Base-by-base conservation (phyloP, 352 stramenopile genomes). In the Pilasporangium apinafurcum region DNA sequence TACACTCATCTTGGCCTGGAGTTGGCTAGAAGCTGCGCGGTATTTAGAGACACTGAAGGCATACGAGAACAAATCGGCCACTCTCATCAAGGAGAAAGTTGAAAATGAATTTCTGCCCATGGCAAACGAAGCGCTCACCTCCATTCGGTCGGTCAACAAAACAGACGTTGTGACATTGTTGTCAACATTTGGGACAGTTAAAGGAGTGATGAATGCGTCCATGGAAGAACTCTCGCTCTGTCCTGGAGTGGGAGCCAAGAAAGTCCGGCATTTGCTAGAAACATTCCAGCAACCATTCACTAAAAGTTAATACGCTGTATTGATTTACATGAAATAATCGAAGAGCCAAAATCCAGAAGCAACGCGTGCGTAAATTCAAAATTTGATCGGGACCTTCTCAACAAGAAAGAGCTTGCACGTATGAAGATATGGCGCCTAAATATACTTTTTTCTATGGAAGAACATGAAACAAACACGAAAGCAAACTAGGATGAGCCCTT, bases 41-140 rank as follows among this genome's bases (percentile, higher is more conserved):
- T 99, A 99, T 57, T 48, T 99, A 8, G 95, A 99, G 74, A 98
- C 95, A 17, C 88, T 97, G 42, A 98, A 98, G 66, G 74, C 80
- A 12, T 97, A 97, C 52, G 94, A 99, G 59, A 92, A 96, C 45
- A 98, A 97, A 58, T 89, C 96, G 64, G 83, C 92, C 24, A 84
- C 77, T 22, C 76, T 89, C 20, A 98, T 98, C 49, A 94, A 98
- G 66, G 93, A 97, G 56, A 86, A 93, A 53, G 76, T 97, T 12
- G 77, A 98, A 44, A 69, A 69, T 13, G 88, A 94, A 44, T 96
- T 96, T 48, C 60, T 97, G 14, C 65, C 82, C 1, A 91, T 96
- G 56, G 82, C 95, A 6, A 84, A 92, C 45, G 83, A 98, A 55
- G 86, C 94, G 35, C 71, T 99, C 36, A 92, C 75, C 29, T 82